Percentiles rank a stretch among this genome's conserved stretches.
Conservation (phyloP, 306 rosid species). For the Ormosia emarginata region DNA sequence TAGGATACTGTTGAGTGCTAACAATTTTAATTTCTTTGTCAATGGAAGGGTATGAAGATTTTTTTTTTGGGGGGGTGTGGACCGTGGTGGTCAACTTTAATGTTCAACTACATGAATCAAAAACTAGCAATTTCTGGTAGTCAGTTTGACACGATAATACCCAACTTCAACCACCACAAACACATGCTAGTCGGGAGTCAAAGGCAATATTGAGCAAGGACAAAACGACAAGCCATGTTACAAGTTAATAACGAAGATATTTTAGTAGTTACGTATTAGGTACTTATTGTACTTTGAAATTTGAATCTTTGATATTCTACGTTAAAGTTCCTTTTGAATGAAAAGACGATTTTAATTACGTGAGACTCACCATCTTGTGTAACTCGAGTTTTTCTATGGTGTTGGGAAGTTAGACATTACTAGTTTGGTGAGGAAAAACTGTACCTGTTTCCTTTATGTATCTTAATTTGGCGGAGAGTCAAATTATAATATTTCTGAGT, state of each 20-base stretch:
- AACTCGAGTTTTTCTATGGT: neutral
- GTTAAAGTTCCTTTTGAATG: neutral
- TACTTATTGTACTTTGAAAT: neutral
- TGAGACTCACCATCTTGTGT: neutral
- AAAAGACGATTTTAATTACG: neutral
- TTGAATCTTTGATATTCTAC: neutral
- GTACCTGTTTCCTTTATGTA: neutral
- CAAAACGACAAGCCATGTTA: neutral
- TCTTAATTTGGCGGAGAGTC: too few relatives aligned
- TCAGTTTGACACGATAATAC: neutral
- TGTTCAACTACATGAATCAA: neutral
- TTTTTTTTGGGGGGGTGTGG: neutral
- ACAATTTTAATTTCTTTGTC: neutral
- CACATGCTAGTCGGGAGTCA: neutral
- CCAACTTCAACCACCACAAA: neutral
- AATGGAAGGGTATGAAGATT: neutral
- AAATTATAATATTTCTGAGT: neutral
- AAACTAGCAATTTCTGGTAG: constrained; percentile 1
- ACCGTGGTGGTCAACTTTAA: neutral
- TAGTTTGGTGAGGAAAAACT: neutral
- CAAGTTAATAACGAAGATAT: neutral
- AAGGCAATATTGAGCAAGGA: constrained; percentile 4
- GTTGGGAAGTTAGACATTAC: neutral
- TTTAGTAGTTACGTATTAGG: neutral
- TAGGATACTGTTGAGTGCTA: neutral